These are phyloP conservation scores for Thalassiosira ordinaria DNA, from an alignment of 352 stramenopile genomes.

Conservation along the genomic window DNA sequence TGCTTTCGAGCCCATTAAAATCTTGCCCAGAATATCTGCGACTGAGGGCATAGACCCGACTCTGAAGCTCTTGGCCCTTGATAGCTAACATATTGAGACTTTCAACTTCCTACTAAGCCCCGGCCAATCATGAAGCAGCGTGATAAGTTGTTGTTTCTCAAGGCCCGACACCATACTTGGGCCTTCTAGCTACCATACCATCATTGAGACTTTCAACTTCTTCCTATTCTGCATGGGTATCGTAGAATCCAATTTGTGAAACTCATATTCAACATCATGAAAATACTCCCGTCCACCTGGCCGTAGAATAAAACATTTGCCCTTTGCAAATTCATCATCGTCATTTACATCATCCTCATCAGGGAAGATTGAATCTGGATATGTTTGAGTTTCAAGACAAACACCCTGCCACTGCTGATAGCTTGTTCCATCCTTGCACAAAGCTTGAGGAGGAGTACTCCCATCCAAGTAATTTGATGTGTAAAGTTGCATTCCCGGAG, in stretches of 20 bases:
- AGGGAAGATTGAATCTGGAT: conserved; percentile 64
- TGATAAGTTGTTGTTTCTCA: too few relatives aligned
- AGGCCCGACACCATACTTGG: too few relatives aligned
- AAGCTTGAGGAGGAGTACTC: conserved; percentile 3
- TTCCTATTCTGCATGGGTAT: too few relatives aligned
- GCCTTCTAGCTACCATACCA: too few relatives aligned
- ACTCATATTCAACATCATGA: conserved; percentile 65
- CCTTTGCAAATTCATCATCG: conserved; percentile 61
- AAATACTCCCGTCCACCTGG: conserved; percentile 55
- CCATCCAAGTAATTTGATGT: conserved; percentile 74
- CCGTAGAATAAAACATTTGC: conserved; percentile 68
- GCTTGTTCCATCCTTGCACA: conserved; percentile 53
- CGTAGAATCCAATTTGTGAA: conserved; percentile 33
- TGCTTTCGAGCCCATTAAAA: too few relatives aligned
- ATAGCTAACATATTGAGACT: too few relatives aligned
- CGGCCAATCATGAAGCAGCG: too few relatives aligned
- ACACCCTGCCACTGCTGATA: conserved; percentile 76
- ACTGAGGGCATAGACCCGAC: too few relatives aligned
- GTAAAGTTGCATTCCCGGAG: conserved; percentile 78
- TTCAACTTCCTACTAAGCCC: too few relatives aligned
- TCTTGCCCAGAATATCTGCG: too few relatives aligned
- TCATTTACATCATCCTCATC: conserved; percentile 8
- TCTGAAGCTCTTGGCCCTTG: too few relatives aligned
- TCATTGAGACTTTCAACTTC: too few relatives aligned
- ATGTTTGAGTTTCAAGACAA: conserved; percentile 81